Conservation (phyloP, 2,329 filamentous ascomycete genomes). For the Pestalotiopsis sp. region DNA sequence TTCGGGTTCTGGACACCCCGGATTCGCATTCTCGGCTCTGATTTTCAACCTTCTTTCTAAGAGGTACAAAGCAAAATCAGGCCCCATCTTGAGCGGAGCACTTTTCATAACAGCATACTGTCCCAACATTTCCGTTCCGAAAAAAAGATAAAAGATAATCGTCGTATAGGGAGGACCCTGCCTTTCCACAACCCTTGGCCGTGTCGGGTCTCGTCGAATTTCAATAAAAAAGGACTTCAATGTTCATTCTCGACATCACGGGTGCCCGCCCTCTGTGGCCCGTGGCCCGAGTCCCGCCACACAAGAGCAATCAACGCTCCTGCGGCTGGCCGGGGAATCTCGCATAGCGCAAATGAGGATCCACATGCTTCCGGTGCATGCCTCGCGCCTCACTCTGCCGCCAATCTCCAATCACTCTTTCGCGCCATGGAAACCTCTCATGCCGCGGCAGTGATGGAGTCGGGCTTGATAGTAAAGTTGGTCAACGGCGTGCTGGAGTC, state of each 20-base stretch:
- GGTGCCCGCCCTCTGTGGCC: neutral
- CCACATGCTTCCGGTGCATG: neutral
- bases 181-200: neutral
- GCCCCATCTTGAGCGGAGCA: neutral
- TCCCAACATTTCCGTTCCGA: neutral
- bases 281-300: too few species aligned
- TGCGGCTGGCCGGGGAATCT: neutral
- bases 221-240: neutral
- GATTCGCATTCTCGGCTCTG: neutral
- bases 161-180: neutral
- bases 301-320: neutral
- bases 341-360: neutral
- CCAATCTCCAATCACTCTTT: neutral
- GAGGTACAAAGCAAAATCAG: neutral
- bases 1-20: neutral
- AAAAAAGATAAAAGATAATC: neutral
- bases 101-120: neutral
- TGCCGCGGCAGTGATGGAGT: slow-evolving; percentile 30
- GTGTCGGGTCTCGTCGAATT: neutral
- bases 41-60: neutral
- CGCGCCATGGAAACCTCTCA: neutral
- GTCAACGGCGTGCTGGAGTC: slow-evolving; percentile 21
- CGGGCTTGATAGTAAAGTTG: slow-evolving; percentile 32
- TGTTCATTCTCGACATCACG: neutral
- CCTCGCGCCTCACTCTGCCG: neutral